phyloP scores from a whole-genome alignment of 352 stramenopile genomes.

The Phytophthora hybrid region DNA sequence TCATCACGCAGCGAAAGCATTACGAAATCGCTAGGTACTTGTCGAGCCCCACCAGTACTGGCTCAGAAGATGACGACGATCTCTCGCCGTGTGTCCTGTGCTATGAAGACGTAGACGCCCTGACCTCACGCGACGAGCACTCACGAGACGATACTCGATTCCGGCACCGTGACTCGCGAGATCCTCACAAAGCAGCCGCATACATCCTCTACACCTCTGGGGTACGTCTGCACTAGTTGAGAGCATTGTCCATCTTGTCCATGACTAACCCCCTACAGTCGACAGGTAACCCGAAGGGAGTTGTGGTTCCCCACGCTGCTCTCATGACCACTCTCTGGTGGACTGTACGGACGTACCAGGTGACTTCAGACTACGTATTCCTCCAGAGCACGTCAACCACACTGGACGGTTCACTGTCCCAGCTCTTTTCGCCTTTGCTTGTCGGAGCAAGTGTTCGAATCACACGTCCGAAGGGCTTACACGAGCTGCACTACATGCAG shows the following conservation, averaged over 20 bases:
- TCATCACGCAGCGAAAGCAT: constrained; percentile 53
- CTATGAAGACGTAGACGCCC: constrained; percentile 42
- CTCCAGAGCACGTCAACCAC: constrained; percentile 73
- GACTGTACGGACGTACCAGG: constrained; percentile 67
- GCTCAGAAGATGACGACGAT: constrained; percentile 5
- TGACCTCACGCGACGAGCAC: neutral
- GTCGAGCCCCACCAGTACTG: constrained; percentile 1
- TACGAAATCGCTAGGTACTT: constrained; percentile 28
- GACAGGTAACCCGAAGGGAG: constrained; percentile 75
- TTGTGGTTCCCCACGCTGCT: constrained; percentile 69
- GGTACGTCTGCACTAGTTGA: constrained; percentile 23
- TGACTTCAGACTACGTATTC: constrained; percentile 58
- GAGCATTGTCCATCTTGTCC: neutral
- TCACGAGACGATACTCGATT: neutral
- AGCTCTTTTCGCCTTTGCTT: constrained; percentile 64
- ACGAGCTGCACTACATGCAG: constrained; percentile 58
- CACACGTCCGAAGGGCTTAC: constrained; percentile 53
- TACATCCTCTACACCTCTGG: constrained; percentile 86
- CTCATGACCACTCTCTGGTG: constrained; percentile 64
- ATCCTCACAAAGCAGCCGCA: constrained; percentile 29
- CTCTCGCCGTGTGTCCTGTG: constrained; percentile 29
- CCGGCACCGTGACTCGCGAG: neutral
- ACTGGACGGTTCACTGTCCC: constrained; percentile 64
- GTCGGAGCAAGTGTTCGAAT: constrained; percentile 50
- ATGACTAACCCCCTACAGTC: constrained; percentile 31